Conservation (phyloP, 139 green algal species). For the Tetradesmus lagerheimii region DNA sequence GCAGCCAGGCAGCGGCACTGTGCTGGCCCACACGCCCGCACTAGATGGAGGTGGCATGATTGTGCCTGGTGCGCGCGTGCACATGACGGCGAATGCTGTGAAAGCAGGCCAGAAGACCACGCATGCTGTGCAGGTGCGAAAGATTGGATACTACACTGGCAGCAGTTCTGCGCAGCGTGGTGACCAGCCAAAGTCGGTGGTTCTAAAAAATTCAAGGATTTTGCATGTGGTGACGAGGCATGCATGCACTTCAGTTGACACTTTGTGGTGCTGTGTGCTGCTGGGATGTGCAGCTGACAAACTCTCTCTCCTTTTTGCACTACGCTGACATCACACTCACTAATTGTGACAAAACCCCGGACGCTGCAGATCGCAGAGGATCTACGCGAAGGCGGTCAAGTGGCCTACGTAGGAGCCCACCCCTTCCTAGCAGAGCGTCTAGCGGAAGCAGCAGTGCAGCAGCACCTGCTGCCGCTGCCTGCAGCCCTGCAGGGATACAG, state of each 20-base stretch:
- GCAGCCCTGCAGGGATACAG: conserved; percentile 5
- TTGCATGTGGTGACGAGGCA: too few relatives aligned
- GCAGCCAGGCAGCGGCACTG: background rate
- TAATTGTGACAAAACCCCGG: background rate
- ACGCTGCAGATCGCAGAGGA: conserved; percentile 48
- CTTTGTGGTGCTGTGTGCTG: too few relatives aligned
- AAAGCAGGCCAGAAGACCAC: conserved; percentile 28
- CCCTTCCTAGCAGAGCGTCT: conserved; percentile 49
- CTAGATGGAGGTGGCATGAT: conserved; percentile 55
- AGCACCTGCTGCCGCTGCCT: conserved; percentile 28
- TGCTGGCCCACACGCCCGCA: conserved; percentile 49
- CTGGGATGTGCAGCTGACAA: too few relatives aligned
- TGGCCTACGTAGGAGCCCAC: conserved; percentile 45
- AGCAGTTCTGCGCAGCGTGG: too few relatives aligned
- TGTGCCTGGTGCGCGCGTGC: conserved; percentile 6
- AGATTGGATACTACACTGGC: too few relatives aligned
- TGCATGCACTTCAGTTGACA: too few relatives aligned
- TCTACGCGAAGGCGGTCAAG: conserved; percentile 13
- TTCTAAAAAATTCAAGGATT: too few relatives aligned
- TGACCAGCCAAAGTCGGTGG: too few relatives aligned
- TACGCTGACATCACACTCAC: too few relatives aligned
- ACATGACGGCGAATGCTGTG: conserved; percentile 28
- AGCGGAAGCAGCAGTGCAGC: conserved; percentile 33
- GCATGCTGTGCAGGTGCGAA: conserved; percentile 40
- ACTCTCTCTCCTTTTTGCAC: background rate